Percentiles rank a stretch among this genome's conserved stretches.
phyloP scores from a whole-genome alignment of 805 yeast species.

The Pichia cephalocereana region DNA sequence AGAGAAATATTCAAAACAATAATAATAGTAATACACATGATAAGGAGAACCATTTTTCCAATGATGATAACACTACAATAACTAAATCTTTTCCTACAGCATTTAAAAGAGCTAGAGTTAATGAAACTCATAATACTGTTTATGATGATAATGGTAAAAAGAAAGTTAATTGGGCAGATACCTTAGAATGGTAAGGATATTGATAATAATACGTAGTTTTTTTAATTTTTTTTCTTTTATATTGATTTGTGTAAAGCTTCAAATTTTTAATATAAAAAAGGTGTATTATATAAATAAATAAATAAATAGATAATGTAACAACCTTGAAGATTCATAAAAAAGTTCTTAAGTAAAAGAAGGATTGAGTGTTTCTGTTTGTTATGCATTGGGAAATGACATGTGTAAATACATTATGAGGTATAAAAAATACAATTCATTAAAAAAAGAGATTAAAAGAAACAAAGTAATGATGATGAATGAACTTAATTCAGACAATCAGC shows the following conservation, averaged over 20 bases:
- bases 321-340: too few relatives aligned
- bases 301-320: too few relatives aligned
- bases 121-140: background rate
- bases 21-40: conserved; percentile 1
- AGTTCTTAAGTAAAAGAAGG: too few relatives aligned
- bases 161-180: conserved; percentile 24
- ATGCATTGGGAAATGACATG: too few relatives aligned
- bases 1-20: conserved; percentile 15
- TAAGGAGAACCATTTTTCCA: background rate
- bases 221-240: conserved; percentile 20
- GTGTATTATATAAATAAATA: too few relatives aligned
- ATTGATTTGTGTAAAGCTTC: conserved; percentile 1
- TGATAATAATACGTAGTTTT: background rate
- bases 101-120: background rate
- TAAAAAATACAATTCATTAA: background rate
- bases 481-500: conserved; percentile 25
- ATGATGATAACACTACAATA: background rate
- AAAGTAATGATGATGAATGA: background rate
- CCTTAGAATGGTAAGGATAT: conserved; percentile 22
- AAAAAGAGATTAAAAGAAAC: background rate
- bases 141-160: conserved; percentile 7
- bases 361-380: too few relatives aligned
- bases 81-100: background rate
- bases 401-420: background rate
- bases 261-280: conserved; percentile 5